A percentile compares a stretch with the other conserved stretches of the same genome.
Conservation (phyloP, 495 filamentous ascomycete species). For the Tuber melanosporum region DNA sequence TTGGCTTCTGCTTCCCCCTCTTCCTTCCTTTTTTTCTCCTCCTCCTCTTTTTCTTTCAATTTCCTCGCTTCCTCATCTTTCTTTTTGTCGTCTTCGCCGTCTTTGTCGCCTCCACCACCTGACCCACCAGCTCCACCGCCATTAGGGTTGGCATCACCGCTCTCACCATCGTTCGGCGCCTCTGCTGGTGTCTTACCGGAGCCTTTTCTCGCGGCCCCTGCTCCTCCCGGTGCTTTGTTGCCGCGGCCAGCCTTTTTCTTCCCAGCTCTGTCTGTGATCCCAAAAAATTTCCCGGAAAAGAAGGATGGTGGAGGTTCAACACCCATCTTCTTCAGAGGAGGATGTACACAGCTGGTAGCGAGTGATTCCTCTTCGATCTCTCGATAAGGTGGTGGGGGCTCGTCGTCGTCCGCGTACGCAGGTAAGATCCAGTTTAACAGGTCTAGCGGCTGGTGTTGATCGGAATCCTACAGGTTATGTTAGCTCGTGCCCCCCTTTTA, state of each 20-base stretch:
- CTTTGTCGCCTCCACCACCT: conserved; percentile 18
- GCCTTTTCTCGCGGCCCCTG: background rate
- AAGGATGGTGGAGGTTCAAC: conserved; percentile 10
- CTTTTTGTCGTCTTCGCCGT: conserved; percentile 9
- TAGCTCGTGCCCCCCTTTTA: conserved; percentile 9
- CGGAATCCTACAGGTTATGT: conserved; percentile 18
- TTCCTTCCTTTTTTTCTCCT: background rate
- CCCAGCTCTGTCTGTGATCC: conserved; percentile 15
- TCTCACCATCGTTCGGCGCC: background rate
- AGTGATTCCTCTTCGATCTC: conserved; percentile 23
- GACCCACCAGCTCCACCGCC: conserved; percentile 13
- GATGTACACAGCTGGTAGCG: conserved; percentile 15
- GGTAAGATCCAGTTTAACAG: conserved; percentile 13
- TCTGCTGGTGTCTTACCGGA: background rate
- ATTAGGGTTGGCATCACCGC: background rate
- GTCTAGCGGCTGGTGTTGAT: conserved; percentile 1
- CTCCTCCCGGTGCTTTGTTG: background rate
- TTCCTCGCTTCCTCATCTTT: conserved; percentile 20
- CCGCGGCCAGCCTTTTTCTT: background rate
- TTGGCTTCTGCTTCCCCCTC: conserved; percentile 5
- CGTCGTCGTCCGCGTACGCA: conserved; percentile 17
- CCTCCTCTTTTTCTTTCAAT: conserved; percentile 16
- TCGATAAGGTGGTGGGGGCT: conserved; percentile 23
- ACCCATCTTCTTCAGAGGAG: conserved; percentile 7
- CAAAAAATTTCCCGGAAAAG: conserved; percentile 19